A percentile compares a stretch with the other conserved stretches of the same genome.
phyloP scores from a whole-genome alignment of 2,329 filamentous ascomycete genomes.

The Gremmenia infestans region DNA sequence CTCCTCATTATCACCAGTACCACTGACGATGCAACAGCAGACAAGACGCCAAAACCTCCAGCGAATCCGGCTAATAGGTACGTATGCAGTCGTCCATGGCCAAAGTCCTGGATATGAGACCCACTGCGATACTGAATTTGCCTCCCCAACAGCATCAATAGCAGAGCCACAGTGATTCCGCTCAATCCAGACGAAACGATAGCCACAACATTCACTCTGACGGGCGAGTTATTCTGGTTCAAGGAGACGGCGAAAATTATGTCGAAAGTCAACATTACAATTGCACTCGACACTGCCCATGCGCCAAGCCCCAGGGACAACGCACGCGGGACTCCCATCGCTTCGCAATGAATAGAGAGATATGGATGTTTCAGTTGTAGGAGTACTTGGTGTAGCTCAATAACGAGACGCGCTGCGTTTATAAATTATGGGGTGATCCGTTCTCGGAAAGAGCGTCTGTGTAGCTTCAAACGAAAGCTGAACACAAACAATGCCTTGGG shows the following conservation, averaged over 20 bases:
- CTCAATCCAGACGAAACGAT: constrained; percentile 26
- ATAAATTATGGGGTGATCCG: constrained; percentile 5
- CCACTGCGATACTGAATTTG: constrained; percentile 27
- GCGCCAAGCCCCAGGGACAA: constrained; percentile 25
- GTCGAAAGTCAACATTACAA: constrained; percentile 27
- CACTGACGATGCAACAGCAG: constrained; percentile 23
- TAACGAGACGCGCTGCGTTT: constrained; percentile 4
- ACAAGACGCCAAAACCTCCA: constrained; percentile 22
- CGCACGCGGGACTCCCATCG: constrained; percentile 20
- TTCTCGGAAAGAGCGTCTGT: constrained; percentile 6
- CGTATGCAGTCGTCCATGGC: constrained; percentile 23
- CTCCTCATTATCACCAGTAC: constrained; percentile 23
- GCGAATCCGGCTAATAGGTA: constrained; percentile 26
- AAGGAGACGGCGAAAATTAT: constrained; percentile 27
- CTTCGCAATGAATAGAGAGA: constrained; percentile 1
- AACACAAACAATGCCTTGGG: constrained; percentile 21
- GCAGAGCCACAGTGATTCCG: constrained; percentile 18
- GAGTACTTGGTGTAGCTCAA: constrained; percentile 15
- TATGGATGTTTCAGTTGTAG: not conserved
- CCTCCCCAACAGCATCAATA: constrained; percentile 22
- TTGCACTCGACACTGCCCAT: constrained; percentile 25
- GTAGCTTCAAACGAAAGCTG: constrained; percentile 21
- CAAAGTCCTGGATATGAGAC: constrained; percentile 23
- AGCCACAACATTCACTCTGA: constrained; percentile 15
- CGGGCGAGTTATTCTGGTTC: constrained; percentile 10